These are phyloP conservation scores for Madurella mycetomatis DNA, from an alignment of 2,329 filamentous ascomycete species.

Conservation along the genomic window DNA sequence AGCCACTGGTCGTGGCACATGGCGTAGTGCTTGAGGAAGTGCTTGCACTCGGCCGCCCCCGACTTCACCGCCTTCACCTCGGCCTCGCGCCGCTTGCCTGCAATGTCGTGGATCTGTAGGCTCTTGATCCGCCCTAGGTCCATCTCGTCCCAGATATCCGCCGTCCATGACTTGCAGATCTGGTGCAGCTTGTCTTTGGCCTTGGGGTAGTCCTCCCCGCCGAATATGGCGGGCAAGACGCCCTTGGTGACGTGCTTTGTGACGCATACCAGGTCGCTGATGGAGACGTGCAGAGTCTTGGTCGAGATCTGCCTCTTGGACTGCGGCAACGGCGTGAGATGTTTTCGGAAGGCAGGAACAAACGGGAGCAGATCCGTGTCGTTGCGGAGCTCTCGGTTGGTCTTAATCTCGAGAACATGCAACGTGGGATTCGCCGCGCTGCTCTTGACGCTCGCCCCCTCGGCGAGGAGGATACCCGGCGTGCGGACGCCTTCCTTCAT, in stretches of 20 bases:
- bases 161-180: conserved; percentile 69
- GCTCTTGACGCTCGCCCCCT: conserved; percentile 63
- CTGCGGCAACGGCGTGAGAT: conserved; percentile 64
- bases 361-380: conserved; percentile 86
- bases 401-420: conserved; percentile 73
- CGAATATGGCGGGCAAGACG: conserved; percentile 56
- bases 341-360: conserved; percentile 62
- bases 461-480: conserved; percentile 72
- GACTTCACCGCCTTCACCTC: conserved; percentile 60
- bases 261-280: conserved; percentile 79
- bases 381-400: conserved; percentile 63
- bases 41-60: conserved; percentile 63
- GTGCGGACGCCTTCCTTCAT: conserved; percentile 79
- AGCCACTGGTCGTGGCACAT: conserved; percentile 98
- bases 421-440: conserved; percentile 59
- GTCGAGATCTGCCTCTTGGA: conserved; percentile 62
- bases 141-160: conserved; percentile 74
- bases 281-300: conserved; percentile 63
- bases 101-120: conserved; percentile 71
- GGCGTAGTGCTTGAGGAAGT: conserved; percentile 88
- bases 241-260: conserved; percentile 62
- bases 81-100: conserved; percentile 65
- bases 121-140: conserved; percentile 80
- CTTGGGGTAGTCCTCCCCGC: conserved; percentile 42
- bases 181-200: conserved; percentile 66